These are phyloP conservation scores for Panaeolus cyanescens DNA, from an alignment of 768 basidiomycete species.

Conservation along the genomic window DNA sequence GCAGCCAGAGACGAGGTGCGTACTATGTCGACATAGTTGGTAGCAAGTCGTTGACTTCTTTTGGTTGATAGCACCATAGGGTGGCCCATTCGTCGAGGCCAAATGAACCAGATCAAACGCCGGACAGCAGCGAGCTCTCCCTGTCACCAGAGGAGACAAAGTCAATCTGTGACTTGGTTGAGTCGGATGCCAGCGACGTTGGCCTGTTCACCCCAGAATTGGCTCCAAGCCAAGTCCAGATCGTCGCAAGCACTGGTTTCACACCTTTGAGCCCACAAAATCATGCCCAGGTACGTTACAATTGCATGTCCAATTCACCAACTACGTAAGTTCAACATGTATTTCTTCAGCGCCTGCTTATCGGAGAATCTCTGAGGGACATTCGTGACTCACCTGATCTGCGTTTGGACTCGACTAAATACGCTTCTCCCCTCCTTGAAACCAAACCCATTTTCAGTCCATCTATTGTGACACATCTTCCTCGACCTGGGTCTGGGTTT, in stretches of 20 bases:
- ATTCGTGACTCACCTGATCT: slow-evolving; percentile 29
- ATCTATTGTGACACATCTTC: slow-evolving; percentile 19
- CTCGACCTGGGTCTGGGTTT: slow-evolving; percentile 32
- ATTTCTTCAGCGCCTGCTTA: slow-evolving; percentile 22
- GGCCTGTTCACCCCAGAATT: background rate
- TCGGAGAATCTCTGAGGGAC: slow-evolving; percentile 11
- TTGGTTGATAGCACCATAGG: slow-evolving; percentile 31
- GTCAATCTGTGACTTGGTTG: background rate
- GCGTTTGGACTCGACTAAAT: slow-evolving; percentile 21
- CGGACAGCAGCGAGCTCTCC: background rate
- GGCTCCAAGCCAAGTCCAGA: background rate
- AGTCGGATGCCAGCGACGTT: background rate
- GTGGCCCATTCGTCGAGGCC: slow-evolving; percentile 20
- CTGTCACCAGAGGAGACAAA: background rate
- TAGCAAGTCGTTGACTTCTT: background rate
- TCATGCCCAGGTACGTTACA: slow-evolving; percentile 20
- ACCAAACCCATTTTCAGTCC: slow-evolving; percentile 37
- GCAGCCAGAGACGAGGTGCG: slow-evolving; percentile 36
- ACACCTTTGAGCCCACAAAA: slow-evolving; percentile 26
- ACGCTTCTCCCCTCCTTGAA: slow-evolving; percentile 32
- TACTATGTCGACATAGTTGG: background rate
- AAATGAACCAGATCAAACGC: background rate
- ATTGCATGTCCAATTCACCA: background rate
- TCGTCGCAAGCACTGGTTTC: slow-evolving; percentile 18
- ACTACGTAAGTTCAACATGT: background rate